phyloP scores from a whole-genome alignment of 2,329 filamentous ascomycete genomes.

The Botrytis hyacinthi region DNA sequence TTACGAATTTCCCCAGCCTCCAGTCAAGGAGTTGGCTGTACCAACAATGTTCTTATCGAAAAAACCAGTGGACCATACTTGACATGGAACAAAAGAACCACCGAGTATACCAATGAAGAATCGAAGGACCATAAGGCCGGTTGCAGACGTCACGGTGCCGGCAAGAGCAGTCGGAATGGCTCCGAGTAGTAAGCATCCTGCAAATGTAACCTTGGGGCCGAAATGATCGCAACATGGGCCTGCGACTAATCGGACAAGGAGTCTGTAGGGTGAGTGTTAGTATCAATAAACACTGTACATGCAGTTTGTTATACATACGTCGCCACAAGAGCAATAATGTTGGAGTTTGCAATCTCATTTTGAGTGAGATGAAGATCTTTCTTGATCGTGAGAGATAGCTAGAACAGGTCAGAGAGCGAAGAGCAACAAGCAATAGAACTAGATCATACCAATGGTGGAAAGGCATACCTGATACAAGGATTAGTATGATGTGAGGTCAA shows the following conservation, averaged over 20 bases:
- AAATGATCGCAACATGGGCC: slow-evolving; percentile 84
- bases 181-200: slow-evolving; percentile 71
- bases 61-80: slow-evolving; percentile 90
- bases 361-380: slow-evolving; percentile 71
- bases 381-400: slow-evolving; percentile 64
- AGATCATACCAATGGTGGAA: slow-evolving; percentile 58
- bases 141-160: slow-evolving; percentile 67
- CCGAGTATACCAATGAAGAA: slow-evolving; percentile 83
- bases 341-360: slow-evolving; percentile 79
- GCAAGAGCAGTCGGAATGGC: slow-evolving; percentile 80
- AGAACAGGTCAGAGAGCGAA: slow-evolving; percentile 41
- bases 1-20: slow-evolving; percentile 74
- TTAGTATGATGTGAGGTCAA: slow-evolving; percentile 58
- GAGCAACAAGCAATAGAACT: not conserved
- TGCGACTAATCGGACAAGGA: slow-evolving; percentile 73
- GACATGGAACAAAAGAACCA: slow-evolving; percentile 78
- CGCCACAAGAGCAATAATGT: slow-evolving; percentile 76
- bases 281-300: not conserved
- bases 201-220: slow-evolving; percentile 78
- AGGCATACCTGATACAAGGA: slow-evolving; percentile 64
- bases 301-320: slow-evolving; percentile 43
- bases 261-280: slow-evolving; percentile 24
- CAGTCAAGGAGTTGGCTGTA: slow-evolving; percentile 81
- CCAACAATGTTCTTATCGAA: slow-evolving; percentile 92
- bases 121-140: slow-evolving; percentile 67